Evolutionary conservation across 164 flowering plant species (phyloP).

Genomic region (Brasenia schreberi): DNA sequence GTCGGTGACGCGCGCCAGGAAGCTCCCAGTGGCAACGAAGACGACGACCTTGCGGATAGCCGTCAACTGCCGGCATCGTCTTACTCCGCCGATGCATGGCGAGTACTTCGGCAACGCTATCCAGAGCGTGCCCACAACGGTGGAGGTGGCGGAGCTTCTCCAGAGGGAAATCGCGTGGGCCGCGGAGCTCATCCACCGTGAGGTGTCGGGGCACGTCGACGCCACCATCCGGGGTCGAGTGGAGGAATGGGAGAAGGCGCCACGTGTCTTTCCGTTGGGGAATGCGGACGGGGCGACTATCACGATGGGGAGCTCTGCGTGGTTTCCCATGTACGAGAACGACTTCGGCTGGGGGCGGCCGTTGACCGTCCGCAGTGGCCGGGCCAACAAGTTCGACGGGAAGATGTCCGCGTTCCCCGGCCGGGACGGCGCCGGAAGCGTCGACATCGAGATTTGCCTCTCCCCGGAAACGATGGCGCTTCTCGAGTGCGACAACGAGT

Average conservation of each 20-base stretch:
- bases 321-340: slow-evolving; percentile 83
- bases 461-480: slow-evolving; percentile 68
- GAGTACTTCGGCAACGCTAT: slow-evolving; percentile 88
- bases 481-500: slow-evolving; percentile 32
- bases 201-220: slow-evolving; percentile 42
- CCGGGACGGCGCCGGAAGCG: slow-evolving; percentile 73
- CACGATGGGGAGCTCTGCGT: slow-evolving; percentile 80
- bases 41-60: slow-evolving; percentile 83
- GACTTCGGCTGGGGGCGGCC: slow-evolving; percentile 95
- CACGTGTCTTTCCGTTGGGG: slow-evolving; percentile 62
- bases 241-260: slow-evolving; percentile 55
- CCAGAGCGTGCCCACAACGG: slow-evolving; percentile 61
- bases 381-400: slow-evolving; percentile 80
- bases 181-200: slow-evolving; percentile 42
- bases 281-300: slow-evolving; percentile 56
- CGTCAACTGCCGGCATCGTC: slow-evolving; percentile 71
- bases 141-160: slow-evolving; percentile 40
- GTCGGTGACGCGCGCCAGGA: slow-evolving; percentile 65
- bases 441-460: slow-evolving; percentile 73
- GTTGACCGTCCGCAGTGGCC: slow-evolving; percentile 65
- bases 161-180: slow-evolving; percentile 41
- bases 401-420: slow-evolving; percentile 92
- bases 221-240: slow-evolving; percentile 32
- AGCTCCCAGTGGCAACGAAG: slow-evolving; percentile 18
- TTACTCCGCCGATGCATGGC: slow-evolving; percentile 46